phyloP scores from a whole-genome alignment of 139 green algal species.

The Dunaliella primolecta region DNA sequence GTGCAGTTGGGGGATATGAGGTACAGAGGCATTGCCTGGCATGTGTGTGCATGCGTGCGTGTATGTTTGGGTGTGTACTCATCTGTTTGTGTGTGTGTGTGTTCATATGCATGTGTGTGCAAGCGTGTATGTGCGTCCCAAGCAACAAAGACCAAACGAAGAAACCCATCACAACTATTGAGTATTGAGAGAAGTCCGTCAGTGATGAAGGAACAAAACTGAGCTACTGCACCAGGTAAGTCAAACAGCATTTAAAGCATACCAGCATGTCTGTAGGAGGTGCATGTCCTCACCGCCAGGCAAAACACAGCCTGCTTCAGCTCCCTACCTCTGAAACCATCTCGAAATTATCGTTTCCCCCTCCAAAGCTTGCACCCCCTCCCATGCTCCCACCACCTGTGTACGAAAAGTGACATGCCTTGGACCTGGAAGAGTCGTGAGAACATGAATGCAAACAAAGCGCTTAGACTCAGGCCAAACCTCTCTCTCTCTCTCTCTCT shows the following conservation, averaged over 20 bases:
- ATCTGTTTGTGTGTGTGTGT: no score
- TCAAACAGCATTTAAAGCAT: background rate
- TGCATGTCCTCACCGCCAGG: no score
- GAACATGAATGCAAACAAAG: no score
- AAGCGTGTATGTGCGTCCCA: background rate
- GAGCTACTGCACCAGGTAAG: no score
- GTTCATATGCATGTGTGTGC: background rate
- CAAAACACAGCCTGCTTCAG: no score
- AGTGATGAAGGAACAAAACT: background rate
- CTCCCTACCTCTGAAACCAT: background rate
- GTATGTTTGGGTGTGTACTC: no score
- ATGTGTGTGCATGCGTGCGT: background rate
- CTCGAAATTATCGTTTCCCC: background rate
- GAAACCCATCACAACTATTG: background rate
- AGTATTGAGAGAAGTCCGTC: background rate
- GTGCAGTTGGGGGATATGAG: slow-evolving; percentile 45
- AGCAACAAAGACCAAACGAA: background rate
- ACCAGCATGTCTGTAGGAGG: background rate
- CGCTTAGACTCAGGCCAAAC: no score
- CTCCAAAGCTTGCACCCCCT: background rate
- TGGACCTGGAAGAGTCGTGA: no score
- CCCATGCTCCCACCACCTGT: background rate
- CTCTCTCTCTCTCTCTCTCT: no score
- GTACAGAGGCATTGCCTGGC: slow-evolving; percentile 46
- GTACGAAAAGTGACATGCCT: no score